These are phyloP conservation scores for Cytospora chrysosperma DNA, from an alignment of 2,329 filamentous ascomycete species.

Conservation along the genomic window DNA sequence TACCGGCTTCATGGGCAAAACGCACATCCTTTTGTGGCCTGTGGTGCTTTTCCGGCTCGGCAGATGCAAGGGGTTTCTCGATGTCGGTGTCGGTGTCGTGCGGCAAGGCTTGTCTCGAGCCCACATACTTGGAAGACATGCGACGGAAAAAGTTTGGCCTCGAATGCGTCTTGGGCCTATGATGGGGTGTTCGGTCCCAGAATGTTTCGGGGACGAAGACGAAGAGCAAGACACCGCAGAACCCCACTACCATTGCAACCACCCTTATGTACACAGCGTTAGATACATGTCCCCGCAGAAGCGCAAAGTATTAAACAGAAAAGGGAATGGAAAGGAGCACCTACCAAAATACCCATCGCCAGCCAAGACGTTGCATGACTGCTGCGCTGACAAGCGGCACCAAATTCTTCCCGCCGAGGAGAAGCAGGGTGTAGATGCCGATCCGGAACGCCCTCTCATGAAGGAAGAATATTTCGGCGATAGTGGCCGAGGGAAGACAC, in stretches of 20 bases:
- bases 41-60: conserved; percentile 1
- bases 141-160: conserved; percentile 45
- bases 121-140: conserved; percentile 42
- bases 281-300: no score
- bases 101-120: neutral
- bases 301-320: neutral
- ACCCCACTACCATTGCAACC: conserved; percentile 74
- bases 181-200: conserved; percentile 78
- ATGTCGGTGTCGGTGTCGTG: neutral
- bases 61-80: conserved; percentile 1
- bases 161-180: conserved; percentile 35
- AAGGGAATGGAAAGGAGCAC: conserved; percentile 28
- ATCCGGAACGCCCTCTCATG: conserved; percentile 86
- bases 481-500: conserved; percentile 87
- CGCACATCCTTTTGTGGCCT: conserved; percentile 29
- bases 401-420: conserved; percentile 89
- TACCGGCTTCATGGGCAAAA: neutral
- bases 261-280: conserved; percentile 52
- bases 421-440: conserved; percentile 86
- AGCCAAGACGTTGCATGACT: conserved; percentile 73
- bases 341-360: conserved; percentile 90
- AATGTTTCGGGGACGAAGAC: conserved; percentile 94
- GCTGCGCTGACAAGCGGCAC: conserved; percentile 83
- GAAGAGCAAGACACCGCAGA: conserved; percentile 71
- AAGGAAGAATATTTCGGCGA: conserved; percentile 94